Evolutionary conservation across 2,329 filamentous ascomycete species (phyloP).

Genomic region (Scytalidium sp.): DNA sequence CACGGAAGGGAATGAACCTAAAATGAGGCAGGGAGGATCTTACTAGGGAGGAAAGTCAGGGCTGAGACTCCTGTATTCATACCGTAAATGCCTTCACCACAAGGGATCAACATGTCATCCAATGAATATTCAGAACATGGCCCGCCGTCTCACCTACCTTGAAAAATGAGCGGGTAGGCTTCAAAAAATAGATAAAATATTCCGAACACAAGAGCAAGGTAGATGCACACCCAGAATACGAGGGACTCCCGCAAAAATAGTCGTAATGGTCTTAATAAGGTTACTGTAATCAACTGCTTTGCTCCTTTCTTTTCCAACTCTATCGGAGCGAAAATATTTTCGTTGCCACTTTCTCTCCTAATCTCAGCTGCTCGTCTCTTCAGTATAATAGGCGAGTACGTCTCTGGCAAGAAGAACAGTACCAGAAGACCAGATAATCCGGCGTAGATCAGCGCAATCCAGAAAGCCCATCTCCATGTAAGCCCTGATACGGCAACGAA

Average conservation of each 20-base stretch:
- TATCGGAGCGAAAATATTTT: constrained; percentile 54
- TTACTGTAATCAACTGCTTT: constrained; percentile 48
- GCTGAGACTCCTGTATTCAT: constrained; percentile 57
- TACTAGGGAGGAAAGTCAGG: constrained; percentile 56
- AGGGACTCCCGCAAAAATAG: constrained; percentile 60
- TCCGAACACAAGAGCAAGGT: constrained; percentile 58
- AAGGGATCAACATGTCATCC: no score
- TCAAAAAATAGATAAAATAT: constrained; percentile 65
- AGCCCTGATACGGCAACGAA: constrained; percentile 54
- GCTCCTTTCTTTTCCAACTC: constrained; percentile 59
- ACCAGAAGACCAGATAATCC: constrained; percentile 56
- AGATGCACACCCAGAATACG: constrained; percentile 59
- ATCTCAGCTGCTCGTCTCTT: constrained; percentile 55
- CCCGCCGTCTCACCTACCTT: no score
- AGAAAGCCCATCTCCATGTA: constrained; percentile 62
- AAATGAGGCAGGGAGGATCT: no score
- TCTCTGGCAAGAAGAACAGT: constrained; percentile 64
- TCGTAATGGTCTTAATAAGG: constrained; percentile 57
- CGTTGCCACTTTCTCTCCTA: constrained; percentile 53
- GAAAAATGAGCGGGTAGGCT: constrained; percentile 62
- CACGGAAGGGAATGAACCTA: no score
- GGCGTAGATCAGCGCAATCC: constrained; percentile 63
- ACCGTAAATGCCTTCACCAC: constrained; percentile 54
- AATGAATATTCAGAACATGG: no score
- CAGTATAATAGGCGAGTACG: constrained; percentile 55